Evolutionary conservation across 352 stramenopile species (phyloP), one percentile per base, ranked within the genome.

Genomic region (Phytopythium oedochilum): DNA sequence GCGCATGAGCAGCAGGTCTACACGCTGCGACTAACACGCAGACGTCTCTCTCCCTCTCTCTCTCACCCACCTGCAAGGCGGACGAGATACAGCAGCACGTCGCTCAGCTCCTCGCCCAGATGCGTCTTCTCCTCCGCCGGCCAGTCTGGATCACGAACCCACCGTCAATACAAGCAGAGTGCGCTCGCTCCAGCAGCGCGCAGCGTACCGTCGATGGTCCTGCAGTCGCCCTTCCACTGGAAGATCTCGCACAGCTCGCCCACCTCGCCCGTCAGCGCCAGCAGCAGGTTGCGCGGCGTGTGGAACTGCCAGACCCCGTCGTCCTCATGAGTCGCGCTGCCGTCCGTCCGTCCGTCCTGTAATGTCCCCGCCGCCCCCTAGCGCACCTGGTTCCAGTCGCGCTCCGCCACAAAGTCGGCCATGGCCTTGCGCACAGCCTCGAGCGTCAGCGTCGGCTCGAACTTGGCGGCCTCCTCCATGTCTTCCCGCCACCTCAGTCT

Each of bases 41-140:
- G n/a, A n/a, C n/a, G n/a, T n/a, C n/a, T n/a, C n/a, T n/a, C n/a
- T n/a, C n/a, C n/a, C n/a, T n/a, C n/a, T n/a, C n/a, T n/a, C n/a
- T n/a, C n/a, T 39, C 34, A 17, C 18, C 8, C 11, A 54, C 74
- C 79, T 51, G 89, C 84, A 10, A 98, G 73, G 10, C 83, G 79
- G 18, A 98, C 73, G n/a, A 96, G 66, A 64, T 98, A 98, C 58
- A 98, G 96, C 39, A 94, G 61, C 43, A 98, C 92, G 72, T 98
- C 94, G 14, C 91, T 94, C 12, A 98, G 72, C 71, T 98, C 93
- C 67, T 98, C 89, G 12, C 83, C 88, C 2, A 97, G 55, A 50
- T 97, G 89, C 35, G 89, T 79, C 4, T 81, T 56, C 57, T 96
- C 75, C 17, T 90, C 75, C 11, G 64, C 25, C 2, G 60, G 68